phyloP scores from a whole-genome alignment of 2,329 filamentous ascomycete species.

The Gliomastix tumulicola region DNA sequence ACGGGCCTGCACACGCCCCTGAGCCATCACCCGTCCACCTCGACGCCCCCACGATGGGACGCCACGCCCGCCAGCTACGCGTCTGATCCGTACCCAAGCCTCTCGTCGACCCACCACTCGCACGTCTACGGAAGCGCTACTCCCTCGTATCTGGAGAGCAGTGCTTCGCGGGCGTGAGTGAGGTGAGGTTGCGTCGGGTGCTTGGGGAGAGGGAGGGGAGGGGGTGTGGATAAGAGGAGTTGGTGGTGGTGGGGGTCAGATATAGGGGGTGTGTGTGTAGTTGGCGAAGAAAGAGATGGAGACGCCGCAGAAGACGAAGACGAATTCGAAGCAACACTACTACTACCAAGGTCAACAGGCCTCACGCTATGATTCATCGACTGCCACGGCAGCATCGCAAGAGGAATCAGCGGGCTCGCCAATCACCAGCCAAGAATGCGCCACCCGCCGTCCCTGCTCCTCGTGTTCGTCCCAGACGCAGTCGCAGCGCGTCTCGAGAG shows the following conservation, averaged over 20 bases:
- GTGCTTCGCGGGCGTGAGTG: constrained; percentile 29
- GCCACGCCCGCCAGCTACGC: constrained; percentile 26
- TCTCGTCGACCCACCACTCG: constrained; percentile 28
- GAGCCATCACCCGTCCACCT: constrained; percentile 26
- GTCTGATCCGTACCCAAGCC: constrained; percentile 28
- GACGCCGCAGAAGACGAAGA: too few relatives aligned
- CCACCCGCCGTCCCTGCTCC: neutral
- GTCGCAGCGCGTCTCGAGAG: too few relatives aligned
- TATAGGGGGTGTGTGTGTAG: too few relatives aligned
- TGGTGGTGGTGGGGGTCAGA: neutral
- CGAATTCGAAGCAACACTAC: too few relatives aligned
- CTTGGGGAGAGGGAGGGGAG: neutral
- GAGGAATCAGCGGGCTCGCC: too few relatives aligned
- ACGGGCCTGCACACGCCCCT: constrained; percentile 30
- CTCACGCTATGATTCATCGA: too few relatives aligned
- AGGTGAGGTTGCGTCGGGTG: neutral
- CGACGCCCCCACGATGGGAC: constrained; percentile 34
- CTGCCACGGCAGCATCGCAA: too few relatives aligned
- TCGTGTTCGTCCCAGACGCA: neutral
- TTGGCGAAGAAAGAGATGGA: too few relatives aligned
- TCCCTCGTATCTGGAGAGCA: constrained; percentile 32
- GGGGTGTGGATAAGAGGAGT: neutral
- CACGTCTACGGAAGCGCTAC: constrained; percentile 29
- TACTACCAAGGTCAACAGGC: too few relatives aligned
- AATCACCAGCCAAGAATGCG: neutral